Base-by-base conservation (phyloP, 495 filamentous ascomycete species). In the Penicillium cinerascens region DNA sequence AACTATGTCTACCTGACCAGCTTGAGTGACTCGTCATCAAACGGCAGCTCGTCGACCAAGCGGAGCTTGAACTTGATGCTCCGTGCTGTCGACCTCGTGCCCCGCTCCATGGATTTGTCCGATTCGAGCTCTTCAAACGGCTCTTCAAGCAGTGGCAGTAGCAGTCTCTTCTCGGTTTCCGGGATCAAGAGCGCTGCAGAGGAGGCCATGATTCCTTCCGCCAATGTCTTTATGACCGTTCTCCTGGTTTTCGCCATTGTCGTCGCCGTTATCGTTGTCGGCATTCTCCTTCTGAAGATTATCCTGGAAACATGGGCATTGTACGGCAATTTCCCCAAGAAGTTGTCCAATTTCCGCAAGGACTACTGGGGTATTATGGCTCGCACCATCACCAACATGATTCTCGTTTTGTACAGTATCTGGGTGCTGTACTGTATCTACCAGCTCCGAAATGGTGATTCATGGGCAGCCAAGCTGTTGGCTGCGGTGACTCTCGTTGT, bases 381-480 rank as follows among this genome's bases (percentile, higher is more conserved):
- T 35, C 86, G 90, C 36, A 89, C 92, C 21, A 88, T 98, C 64
- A 93, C 90, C 53, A 87, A 89, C 58, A 75, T 98, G 78, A 92
- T 98, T 57, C 80, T 98, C 44, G 73, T 97, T 22, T 79, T 98
- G 2, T 98, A 98, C 69, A 90, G 92, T 41, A 81, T 96, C 39
- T 98, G 93, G 93, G 88, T 90, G 6, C 74, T 98, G 21, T 98
- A 96, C 66, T 97, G 93, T 68, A 80, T 98, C 52, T 97, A 92
- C 70, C 92, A 98, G 65, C 92, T 97, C 62, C 92, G 84, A 4
- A 82, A 84, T 33, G 93, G 93, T 45, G 93, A 98, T 70, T 97
- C 92, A 0, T 98, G 95, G 92, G 93, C 87, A 10, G 92, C 91
- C 27, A 93, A 96, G 66, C 35, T 81, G 1, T 82, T 98, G 33